phyloP scores from a whole-genome alignment of 2,329 filamentous ascomycete genomes.

The Sclerotinia minor region DNA sequence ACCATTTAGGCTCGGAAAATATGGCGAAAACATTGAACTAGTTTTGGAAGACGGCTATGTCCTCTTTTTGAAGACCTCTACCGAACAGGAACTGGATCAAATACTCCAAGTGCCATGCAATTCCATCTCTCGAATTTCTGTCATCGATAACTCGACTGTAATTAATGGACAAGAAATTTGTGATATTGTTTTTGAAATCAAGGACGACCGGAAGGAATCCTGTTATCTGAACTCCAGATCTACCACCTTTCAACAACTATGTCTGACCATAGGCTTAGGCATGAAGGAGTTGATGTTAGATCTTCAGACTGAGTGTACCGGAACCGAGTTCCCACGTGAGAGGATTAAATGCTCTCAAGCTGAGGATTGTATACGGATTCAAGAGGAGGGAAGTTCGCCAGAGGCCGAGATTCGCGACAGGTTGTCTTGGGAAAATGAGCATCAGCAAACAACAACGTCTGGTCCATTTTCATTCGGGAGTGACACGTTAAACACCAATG shows the following conservation, averaged over 20 bases:
- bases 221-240: constrained; percentile 14
- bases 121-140: constrained; percentile 8
- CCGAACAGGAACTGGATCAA: constrained; percentile 24
- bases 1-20: constrained; percentile 1
- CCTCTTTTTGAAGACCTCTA: constrained; percentile 19
- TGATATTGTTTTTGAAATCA: constrained; percentile 5
- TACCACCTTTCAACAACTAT: neutral
- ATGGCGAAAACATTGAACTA: constrained; percentile 14
- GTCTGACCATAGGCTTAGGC: neutral
- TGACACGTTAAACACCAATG: neutral
- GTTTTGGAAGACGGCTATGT: constrained; percentile 21
- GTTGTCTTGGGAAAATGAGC: neutral
- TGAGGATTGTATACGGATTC: neutral
- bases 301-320: neutral
- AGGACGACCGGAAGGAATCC: neutral
- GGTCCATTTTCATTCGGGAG: neutral
- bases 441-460: neutral
- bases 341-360: neutral
- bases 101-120: constrained; percentile 24
- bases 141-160: neutral
- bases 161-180: neutral
- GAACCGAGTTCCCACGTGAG: neutral
- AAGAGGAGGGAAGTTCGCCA: constrained; percentile 8
- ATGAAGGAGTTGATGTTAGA: neutral
- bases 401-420: neutral